phyloP scores from a whole-genome alignment of 1,284 basidiomycete genomes.

The Puccinia horiana region DNA sequence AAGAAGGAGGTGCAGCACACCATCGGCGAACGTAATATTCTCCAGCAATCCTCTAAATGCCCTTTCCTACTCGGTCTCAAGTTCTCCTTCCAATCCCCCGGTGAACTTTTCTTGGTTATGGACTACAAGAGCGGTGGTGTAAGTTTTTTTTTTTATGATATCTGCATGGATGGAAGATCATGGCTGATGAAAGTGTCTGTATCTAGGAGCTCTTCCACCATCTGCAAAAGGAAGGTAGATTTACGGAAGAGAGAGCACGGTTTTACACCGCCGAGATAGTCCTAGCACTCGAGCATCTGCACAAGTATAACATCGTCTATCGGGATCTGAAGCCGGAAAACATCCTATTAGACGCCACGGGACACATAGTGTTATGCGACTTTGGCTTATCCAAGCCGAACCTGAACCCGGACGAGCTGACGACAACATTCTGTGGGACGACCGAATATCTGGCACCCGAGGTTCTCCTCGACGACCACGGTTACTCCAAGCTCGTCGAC shows the following conservation, averaged over 20 bases:
- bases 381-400: slow-evolving; percentile 97
- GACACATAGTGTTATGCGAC: slow-evolving; percentile 93
- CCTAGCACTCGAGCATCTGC: slow-evolving; percentile 88
- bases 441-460: slow-evolving; percentile 88
- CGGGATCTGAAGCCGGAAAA: slow-evolving; percentile 94
- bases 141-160: not conserved
- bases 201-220: slow-evolving; percentile 88
- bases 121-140: slow-evolving; percentile 96
- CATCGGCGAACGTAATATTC: slow-evolving; percentile 97
- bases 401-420: slow-evolving; percentile 86
- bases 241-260: slow-evolving; percentile 84
- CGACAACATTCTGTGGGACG: slow-evolving; percentile 96
- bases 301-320: slow-evolving; percentile 96
- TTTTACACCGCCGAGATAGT: slow-evolving; percentile 96
- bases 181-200: not conserved
- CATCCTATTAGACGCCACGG: slow-evolving; percentile 92
- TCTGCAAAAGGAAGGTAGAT: slow-evolving; percentile 88
- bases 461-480: slow-evolving; percentile 96
- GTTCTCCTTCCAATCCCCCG: slow-evolving; percentile 96
- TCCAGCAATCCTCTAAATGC: slow-evolving; percentile 87
- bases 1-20: slow-evolving; percentile 99
- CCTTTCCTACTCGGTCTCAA: slow-evolving; percentile 98
- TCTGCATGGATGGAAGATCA: not conserved
- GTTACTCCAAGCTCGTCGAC: slow-evolving; percentile 97
- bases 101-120: slow-evolving; percentile 93